Evolutionary conservation across 1,139 yeast genomes (phyloP).

Genomic region (Citeromyces siamensis): DNA sequence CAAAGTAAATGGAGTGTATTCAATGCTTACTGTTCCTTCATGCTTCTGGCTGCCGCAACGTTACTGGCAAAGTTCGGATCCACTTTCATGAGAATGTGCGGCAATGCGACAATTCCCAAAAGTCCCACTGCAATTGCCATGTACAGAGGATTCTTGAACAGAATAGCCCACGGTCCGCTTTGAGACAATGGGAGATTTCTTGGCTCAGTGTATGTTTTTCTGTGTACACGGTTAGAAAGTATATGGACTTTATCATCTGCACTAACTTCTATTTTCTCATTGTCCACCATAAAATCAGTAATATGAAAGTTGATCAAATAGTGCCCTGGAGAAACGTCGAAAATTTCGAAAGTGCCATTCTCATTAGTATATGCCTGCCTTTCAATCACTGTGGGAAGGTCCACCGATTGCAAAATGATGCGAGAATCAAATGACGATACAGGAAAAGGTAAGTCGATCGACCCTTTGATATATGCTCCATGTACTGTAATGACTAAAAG

Average conservation of each 20-base stretch:
- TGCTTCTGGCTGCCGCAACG: neutral
- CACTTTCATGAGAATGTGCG: neutral
- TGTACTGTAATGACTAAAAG: too few relatives aligned
- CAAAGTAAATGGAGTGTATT: too few relatives aligned
- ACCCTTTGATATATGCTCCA: neutral
- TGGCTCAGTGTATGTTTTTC: neutral
- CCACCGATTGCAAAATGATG: neutral
- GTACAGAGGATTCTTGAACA: neutral
- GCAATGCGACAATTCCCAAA: neutral
- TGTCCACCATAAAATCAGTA: neutral
- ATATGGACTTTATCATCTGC: neutral
- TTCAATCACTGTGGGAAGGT: neutral
- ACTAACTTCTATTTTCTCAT: neutral
- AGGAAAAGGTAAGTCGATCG: neutral
- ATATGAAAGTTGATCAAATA: neutral
- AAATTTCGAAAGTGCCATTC: neutral
- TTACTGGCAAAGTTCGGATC: constrained; percentile 1
- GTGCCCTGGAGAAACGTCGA: neutral
- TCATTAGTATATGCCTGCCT: neutral
- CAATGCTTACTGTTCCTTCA: neutral
- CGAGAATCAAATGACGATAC: neutral
- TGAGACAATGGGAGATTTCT: constrained; percentile 1
- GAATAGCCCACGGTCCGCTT: constrained; percentile 2
- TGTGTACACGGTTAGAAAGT: neutral
- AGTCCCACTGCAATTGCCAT: neutral